Conservation (phyloP, 306 rosid species). For the Dalbergia cultrata region DNA sequence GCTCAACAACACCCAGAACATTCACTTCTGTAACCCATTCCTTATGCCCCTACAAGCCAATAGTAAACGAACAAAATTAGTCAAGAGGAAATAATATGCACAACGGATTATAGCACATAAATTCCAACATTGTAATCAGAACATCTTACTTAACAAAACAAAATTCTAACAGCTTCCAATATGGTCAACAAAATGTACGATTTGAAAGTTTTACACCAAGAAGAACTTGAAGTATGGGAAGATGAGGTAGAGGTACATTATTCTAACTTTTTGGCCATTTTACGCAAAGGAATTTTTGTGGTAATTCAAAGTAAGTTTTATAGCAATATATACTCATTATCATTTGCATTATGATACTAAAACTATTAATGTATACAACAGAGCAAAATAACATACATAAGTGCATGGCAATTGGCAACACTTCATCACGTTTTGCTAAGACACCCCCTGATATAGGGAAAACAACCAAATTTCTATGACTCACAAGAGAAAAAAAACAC, state of each 20-base stretch:
- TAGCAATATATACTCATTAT: constrained; percentile 5
- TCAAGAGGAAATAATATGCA: background rate
- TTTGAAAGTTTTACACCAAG: background rate
- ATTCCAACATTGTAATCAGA: constrained; percentile 33
- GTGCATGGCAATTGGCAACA: background rate
- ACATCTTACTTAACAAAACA: constrained; percentile 3
- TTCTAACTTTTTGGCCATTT: constrained; percentile 30
- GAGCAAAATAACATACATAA: constrained; percentile 23
- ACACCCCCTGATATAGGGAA: constrained; percentile 5
- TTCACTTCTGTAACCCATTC: constrained; percentile 99
- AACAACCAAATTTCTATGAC: constrained; percentile 15
- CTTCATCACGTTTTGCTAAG: background rate
- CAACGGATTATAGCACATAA: constrained; percentile 11
- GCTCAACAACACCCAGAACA: constrained; percentile 94
- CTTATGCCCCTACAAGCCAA: constrained; percentile 79
- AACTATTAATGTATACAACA: background rate
- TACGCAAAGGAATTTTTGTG: constrained; percentile 26
- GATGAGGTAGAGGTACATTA: constrained; percentile 23
- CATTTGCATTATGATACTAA: background rate
- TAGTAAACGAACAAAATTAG: constrained; percentile 18
- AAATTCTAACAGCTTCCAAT: constrained; percentile 18
- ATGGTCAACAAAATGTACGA: constrained; percentile 22
- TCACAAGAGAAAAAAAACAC: constrained; percentile 24
- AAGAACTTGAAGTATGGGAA: constrained; percentile 15
- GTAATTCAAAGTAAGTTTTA: constrained; percentile 25